These are phyloP conservation scores for Pseudocercospora musae DNA, from an alignment of 2,329 filamentous ascomycete species.

Conservation along the genomic window DNA sequence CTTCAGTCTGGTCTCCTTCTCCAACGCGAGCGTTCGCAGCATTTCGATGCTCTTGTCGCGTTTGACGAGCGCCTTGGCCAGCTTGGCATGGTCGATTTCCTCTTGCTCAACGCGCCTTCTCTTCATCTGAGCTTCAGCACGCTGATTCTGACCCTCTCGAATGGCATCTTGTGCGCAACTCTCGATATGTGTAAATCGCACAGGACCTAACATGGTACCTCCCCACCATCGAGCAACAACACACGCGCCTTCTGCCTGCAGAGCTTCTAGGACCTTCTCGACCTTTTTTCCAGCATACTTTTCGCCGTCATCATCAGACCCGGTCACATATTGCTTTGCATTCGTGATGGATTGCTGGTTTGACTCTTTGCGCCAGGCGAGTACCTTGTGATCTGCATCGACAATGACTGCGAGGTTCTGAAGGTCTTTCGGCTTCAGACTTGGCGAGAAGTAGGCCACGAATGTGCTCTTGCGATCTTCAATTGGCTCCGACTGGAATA, in stretches of 20 bases:
- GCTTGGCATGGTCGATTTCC: slow-evolving; percentile 33
- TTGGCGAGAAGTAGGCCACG: slow-evolving; percentile 49
- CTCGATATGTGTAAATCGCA: slow-evolving; percentile 54
- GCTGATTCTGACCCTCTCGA: slow-evolving; percentile 38
- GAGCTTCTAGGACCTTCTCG: slow-evolving; percentile 45
- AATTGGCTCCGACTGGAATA: slow-evolving; percentile 47
- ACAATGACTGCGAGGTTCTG: slow-evolving; percentile 45
- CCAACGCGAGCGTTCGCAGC: slow-evolving; percentile 44
- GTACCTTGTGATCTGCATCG: slow-evolving; percentile 50
- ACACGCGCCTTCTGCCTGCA: slow-evolving; percentile 45
- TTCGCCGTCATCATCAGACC: slow-evolving; percentile 55
- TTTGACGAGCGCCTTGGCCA: slow-evolving; percentile 43
- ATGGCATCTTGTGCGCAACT: slow-evolving; percentile 49
- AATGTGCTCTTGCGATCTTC: slow-evolving; percentile 53
- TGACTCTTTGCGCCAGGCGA: slow-evolving; percentile 50
- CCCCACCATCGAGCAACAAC: slow-evolving; percentile 57
- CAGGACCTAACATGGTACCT: slow-evolving; percentile 51
- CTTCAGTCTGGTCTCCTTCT: slow-evolving; percentile 42
- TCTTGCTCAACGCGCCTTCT: slow-evolving; percentile 37
- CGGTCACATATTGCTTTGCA: slow-evolving; percentile 41
- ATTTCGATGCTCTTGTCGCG: slow-evolving; percentile 49
- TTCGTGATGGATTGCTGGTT: slow-evolving; percentile 46
- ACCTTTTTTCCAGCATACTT: slow-evolving; percentile 50
- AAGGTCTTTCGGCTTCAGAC: slow-evolving; percentile 40
- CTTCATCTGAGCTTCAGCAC: slow-evolving; percentile 31